phyloP scores from a whole-genome alignment of 108 stramenopile genomes.

The Nannochloropsis salina region DNA sequence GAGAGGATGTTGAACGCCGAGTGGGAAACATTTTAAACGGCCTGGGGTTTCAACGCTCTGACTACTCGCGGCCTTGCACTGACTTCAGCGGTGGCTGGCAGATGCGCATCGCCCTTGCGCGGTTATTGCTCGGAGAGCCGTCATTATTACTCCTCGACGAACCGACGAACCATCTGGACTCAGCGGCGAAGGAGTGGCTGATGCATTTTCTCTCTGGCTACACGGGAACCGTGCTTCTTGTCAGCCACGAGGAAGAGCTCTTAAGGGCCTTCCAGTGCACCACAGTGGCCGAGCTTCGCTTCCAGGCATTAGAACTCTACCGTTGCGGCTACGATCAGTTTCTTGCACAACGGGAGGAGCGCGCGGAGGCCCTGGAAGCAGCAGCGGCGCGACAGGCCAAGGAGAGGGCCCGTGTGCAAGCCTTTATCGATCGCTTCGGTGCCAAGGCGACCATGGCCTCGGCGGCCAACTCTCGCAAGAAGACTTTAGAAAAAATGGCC shows the following conservation, averaged over 20 bases:
- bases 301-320: constrained; percentile 45
- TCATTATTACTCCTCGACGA: constrained; percentile 75
- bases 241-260: constrained; percentile 74
- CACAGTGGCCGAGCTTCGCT: constrained; percentile 71
- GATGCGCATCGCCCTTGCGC: constrained; percentile 81
- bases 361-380: constrained; percentile 59
- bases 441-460: constrained; percentile 78
- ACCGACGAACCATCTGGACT: constrained; percentile 73
- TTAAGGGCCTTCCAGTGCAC: constrained; percentile 63
- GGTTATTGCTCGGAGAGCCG: constrained; percentile 72
- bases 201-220: constrained; percentile 71
- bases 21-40: constrained; percentile 64
- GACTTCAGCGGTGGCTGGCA: constrained; percentile 90
- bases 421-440: constrained; percentile 76
- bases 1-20: constrained; percentile 60
- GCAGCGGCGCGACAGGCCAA: constrained; percentile 67
- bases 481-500: constrained; percentile 74
- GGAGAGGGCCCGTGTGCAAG: constrained; percentile 74
- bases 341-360: constrained; percentile 47
- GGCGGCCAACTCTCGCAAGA: constrained; percentile 74
- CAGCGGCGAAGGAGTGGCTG: constrained; percentile 67
- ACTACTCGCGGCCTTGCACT: constrained; percentile 67
- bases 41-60: constrained; percentile 67
- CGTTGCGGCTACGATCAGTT: constrained; percentile 45
- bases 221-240: constrained; percentile 69